Evolutionary conservation across 2,329 filamentous ascomycete species (phyloP).

Genomic region (Coccinonectria pachysandricola): DNA sequence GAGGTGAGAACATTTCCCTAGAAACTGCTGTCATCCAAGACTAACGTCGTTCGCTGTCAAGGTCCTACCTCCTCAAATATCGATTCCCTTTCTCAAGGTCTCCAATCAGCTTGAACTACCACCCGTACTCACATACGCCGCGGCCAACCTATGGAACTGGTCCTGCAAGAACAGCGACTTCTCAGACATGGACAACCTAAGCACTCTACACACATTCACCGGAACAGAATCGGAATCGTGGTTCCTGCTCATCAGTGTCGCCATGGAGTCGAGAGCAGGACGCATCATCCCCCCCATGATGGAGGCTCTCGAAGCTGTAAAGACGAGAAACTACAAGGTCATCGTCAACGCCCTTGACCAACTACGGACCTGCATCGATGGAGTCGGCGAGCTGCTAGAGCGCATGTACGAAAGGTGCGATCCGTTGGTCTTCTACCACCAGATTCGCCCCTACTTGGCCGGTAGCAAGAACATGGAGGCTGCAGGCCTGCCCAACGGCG

Average conservation of each 20-base stretch:
- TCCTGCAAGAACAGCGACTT: slow-evolving; percentile 44
- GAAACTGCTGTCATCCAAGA: rapidly evolving
- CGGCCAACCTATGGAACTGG: slow-evolving; percentile 85
- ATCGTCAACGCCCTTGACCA: slow-evolving; percentile 55
- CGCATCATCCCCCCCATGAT: slow-evolving; percentile 69
- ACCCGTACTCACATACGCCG: slow-evolving; percentile 83
- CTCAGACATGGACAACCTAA: slow-evolving; percentile 57
- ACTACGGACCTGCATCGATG: slow-evolving; percentile 57
- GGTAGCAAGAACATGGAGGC: slow-evolving; percentile 88
- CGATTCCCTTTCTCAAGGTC: slow-evolving; percentile 63
- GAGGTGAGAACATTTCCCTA: slow-evolving; percentile 41
- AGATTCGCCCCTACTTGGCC: slow-evolving; percentile 78
- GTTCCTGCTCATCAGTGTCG: slow-evolving; percentile 86
- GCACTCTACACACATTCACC: slow-evolving; percentile 72
- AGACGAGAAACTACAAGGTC: slow-evolving; percentile 44
- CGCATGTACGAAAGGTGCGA: slow-evolving; percentile 87
- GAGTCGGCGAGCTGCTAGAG: slow-evolving; percentile 57
- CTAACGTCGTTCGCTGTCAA: slow-evolving; percentile 25
- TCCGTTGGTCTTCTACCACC: slow-evolving; percentile 79
- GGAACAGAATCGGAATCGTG: slow-evolving; percentile 85
- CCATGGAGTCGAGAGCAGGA: slow-evolving; percentile 76
- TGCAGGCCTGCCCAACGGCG: slow-evolving; percentile 70
- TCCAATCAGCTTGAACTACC: slow-evolving; percentile 70
- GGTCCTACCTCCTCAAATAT: slow-evolving; percentile 63
- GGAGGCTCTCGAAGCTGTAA: slow-evolving; percentile 60